A percentile compares a stretch with the other conserved stretches of the same genome.
These are phyloP conservation scores for Silene vulgaris DNA, from an alignment of 179 eudicot genomes.

Conservation along the genomic window DNA sequence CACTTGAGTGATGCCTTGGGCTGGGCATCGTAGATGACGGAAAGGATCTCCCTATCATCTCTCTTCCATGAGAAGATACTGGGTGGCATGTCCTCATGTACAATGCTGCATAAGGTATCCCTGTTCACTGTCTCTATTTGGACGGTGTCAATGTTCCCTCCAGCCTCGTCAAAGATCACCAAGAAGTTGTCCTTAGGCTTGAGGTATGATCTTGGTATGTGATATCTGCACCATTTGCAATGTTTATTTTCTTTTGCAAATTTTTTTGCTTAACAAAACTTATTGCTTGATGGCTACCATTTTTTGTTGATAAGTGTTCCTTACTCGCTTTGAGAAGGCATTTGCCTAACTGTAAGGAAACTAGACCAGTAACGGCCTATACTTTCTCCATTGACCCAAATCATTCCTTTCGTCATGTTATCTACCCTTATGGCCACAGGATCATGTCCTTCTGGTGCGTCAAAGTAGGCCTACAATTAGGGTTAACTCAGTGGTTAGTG, in stretches of 20 bases:
- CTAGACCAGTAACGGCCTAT: constrained; percentile 81
- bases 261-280: too few relatives aligned
- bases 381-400: constrained; percentile 71
- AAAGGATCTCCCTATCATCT: constrained; percentile 27
- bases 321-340: constrained; percentile 79
- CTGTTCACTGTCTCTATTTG: constrained; percentile 51
- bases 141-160: constrained; percentile 52
- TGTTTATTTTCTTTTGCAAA: too few relatives aligned
- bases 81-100: constrained; percentile 52
- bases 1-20: constrained; percentile 49
- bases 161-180: constrained; percentile 71
- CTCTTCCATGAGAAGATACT: constrained; percentile 49
- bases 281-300: not conserved
- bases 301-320: constrained; percentile 5
- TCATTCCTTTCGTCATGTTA: constrained; percentile 74
- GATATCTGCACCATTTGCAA: constrained; percentile 58
- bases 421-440: constrained; percentile 61
- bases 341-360: constrained; percentile 41
- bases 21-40: constrained; percentile 25
- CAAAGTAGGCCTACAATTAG: constrained; percentile 60
- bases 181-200: constrained; percentile 61
- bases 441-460: constrained; percentile 67
- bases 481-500: constrained; percentile 8
- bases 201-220: constrained; percentile 66
- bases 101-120: constrained; percentile 54